phyloP scores from a whole-genome alignment of 2,329 filamentous ascomycete genomes.

The Aspergillus brunneoviolaceus region DNA sequence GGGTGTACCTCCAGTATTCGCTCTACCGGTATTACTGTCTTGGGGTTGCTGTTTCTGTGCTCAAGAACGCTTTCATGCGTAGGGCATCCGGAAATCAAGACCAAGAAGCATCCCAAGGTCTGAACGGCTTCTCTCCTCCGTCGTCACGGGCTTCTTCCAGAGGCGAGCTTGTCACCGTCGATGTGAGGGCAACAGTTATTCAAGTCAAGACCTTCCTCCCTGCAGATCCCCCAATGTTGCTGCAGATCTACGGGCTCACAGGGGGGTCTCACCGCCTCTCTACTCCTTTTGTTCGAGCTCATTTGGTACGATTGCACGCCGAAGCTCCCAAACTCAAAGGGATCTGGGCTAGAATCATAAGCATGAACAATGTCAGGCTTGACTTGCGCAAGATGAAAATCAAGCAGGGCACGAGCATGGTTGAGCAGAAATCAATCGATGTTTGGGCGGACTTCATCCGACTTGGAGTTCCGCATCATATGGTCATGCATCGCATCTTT shows the following conservation, averaged over 20 bases:
- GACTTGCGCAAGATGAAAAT: constrained; percentile 76
- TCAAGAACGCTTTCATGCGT: constrained; percentile 65
- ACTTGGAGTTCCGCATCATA: constrained; percentile 83
- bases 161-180: constrained; percentile 72
- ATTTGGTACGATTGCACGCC: constrained; percentile 79
- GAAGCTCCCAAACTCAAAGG: constrained; percentile 78
- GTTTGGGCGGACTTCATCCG: constrained; percentile 81
- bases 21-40: constrained; percentile 90
- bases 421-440: constrained; percentile 80
- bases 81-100: constrained; percentile 20
- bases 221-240: constrained; percentile 83
- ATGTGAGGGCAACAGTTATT: constrained; percentile 76
- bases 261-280: constrained; percentile 85
- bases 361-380: constrained; percentile 75
- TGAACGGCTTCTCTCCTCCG: constrained; percentile 22
- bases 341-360: constrained; percentile 84
- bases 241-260: constrained; percentile 82
- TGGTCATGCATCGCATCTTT: constrained; percentile 85
- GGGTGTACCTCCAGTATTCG: constrained; percentile 82
- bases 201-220: constrained; percentile 90
- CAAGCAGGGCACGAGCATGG: constrained; percentile 61
- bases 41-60: constrained; percentile 73
- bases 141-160: constrained; percentile 30
- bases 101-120: constrained; percentile 8
- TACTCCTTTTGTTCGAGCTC: constrained; percentile 74